Evolutionary conservation across 2,329 filamentous ascomycete species (phyloP).

Genomic region (Bimuria novae-zelandiae): DNA sequence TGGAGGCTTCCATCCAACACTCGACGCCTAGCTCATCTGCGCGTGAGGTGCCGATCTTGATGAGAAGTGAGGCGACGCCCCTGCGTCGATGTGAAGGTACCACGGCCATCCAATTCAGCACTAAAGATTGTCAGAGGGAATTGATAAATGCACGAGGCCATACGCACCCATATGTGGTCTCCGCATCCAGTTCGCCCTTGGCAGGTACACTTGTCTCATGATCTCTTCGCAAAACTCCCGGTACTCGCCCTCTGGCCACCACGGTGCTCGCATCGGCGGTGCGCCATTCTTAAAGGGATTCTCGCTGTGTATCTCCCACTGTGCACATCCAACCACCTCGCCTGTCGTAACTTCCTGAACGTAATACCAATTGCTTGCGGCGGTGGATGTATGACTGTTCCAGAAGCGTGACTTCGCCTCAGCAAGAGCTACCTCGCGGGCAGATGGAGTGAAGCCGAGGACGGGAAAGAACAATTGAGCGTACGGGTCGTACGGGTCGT

Average conservation of each 20-base stretch:
- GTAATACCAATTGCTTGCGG: constrained; percentile 41
- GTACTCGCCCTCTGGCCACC: constrained; percentile 43
- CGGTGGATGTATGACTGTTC: constrained; percentile 30
- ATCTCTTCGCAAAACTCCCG: constrained; percentile 40
- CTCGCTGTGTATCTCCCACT: constrained; percentile 35
- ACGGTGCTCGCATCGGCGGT: constrained; percentile 34
- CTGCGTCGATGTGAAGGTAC: constrained; percentile 40
- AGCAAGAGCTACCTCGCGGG: constrained; percentile 30
- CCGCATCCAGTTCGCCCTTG: constrained; percentile 39
- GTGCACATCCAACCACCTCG: constrained; percentile 33
- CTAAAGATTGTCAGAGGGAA: constrained; percentile 17
- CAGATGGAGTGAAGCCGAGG: constrained; percentile 30
- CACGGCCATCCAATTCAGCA: constrained; percentile 45
- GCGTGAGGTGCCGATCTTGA: constrained; percentile 38
- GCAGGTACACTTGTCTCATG: constrained; percentile 39
- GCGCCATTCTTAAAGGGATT: constrained; percentile 39
- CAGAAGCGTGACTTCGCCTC: constrained; percentile 41
- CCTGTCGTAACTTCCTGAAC: constrained; percentile 29
- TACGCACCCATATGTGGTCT: constrained; percentile 40
- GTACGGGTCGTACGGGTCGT: constrained; percentile 42
- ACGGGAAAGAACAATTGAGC: constrained; percentile 42
- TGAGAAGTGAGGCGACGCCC: constrained; percentile 44
- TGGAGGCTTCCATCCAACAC: constrained; percentile 46
- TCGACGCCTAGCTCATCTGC: constrained; percentile 43
- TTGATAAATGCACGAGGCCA: background rate